Conservation (phyloP, 2,329 filamentous ascomycete species). For the Fusarium domesticum region DNA sequence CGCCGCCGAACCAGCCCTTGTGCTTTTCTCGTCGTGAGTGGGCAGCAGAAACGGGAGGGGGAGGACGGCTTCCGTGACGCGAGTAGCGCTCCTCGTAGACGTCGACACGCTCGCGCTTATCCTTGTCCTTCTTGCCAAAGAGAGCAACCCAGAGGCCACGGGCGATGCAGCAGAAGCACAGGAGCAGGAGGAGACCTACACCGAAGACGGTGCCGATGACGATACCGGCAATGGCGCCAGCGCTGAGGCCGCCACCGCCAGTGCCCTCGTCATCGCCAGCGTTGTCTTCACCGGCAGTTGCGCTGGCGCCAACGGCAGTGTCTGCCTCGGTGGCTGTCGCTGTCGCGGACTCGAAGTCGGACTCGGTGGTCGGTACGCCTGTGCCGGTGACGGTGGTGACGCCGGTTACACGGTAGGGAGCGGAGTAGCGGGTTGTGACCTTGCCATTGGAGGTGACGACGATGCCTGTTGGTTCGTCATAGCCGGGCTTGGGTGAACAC, state of each 20-base stretch:
- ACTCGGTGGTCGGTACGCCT: constrained; percentile 48
- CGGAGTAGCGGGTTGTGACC: constrained; percentile 54
- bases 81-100: constrained; percentile 62
- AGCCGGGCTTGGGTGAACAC: constrained; percentile 54
- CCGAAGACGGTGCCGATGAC: constrained; percentile 71
- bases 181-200: constrained; percentile 61
- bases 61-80: constrained; percentile 42
- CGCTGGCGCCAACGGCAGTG: neutral
- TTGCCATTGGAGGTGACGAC: constrained; percentile 45
- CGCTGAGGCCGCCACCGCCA: constrained; percentile 52
- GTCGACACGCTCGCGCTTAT: constrained; percentile 54
- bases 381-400: constrained; percentile 54
- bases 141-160: constrained; percentile 61
- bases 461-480: constrained; percentile 41
- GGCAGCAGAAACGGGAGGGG: constrained; percentile 33
- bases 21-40: constrained; percentile 52
- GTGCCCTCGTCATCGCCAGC: constrained; percentile 34
- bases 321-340: constrained; percentile 47
- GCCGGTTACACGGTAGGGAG: constrained; percentile 51
- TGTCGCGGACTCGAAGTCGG: constrained; percentile 50
- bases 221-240: constrained; percentile 76
- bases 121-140: constrained; percentile 57
- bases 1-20: constrained; percentile 55
- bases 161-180: constrained; percentile 73
- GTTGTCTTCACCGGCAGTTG: constrained; percentile 26